Evolutionary conservation across 2,329 filamentous ascomycete species (phyloP).

Genomic region (Amphichorda felina): DNA sequence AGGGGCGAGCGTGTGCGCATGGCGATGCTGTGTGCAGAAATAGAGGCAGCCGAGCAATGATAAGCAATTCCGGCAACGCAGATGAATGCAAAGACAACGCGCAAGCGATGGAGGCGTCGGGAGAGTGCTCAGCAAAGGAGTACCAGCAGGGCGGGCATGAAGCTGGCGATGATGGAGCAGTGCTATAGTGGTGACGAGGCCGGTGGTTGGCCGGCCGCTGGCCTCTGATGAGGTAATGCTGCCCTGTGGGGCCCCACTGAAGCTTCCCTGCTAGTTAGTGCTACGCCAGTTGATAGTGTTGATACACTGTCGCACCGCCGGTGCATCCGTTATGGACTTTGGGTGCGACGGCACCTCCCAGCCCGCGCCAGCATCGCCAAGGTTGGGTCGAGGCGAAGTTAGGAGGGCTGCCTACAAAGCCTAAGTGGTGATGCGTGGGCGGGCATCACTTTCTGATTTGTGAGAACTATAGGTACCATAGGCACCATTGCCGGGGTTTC

Average conservation of each 20-base stretch:
- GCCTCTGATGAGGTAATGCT: slow-evolving; percentile 2
- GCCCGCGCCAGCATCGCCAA: too few relatives aligned
- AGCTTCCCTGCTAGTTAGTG: too few relatives aligned
- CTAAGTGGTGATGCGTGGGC: too few relatives aligned
- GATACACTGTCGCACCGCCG: too few relatives aligned
- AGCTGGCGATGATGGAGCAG: slow-evolving; percentile 2
- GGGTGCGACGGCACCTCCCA: too few relatives aligned
- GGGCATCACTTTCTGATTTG: too few relatives aligned
- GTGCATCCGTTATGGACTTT: too few relatives aligned
- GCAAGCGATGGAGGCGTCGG: neutral
- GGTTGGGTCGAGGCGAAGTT: too few relatives aligned
- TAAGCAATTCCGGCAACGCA: neutral
- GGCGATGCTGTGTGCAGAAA: slow-evolving; percentile 1
- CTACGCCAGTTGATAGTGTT: neutral
- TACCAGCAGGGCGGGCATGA: slow-evolving; percentile 1
- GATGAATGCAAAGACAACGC: neutral
- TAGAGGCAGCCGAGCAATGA: neutral
- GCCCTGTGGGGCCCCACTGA: too few relatives aligned
- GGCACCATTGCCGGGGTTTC: too few relatives aligned
- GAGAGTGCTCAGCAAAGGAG: neutral
- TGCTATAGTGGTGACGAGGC: neutral
- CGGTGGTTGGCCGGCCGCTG: neutral
- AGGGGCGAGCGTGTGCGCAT: slow-evolving; percentile 3
- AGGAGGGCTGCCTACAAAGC: too few relatives aligned
- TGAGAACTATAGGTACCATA: too few relatives aligned